These are phyloP conservation scores for Apophysomyces variabilis DNA, from an alignment of 371 early-diverging fungal genomes.

Conservation along the genomic window DNA sequence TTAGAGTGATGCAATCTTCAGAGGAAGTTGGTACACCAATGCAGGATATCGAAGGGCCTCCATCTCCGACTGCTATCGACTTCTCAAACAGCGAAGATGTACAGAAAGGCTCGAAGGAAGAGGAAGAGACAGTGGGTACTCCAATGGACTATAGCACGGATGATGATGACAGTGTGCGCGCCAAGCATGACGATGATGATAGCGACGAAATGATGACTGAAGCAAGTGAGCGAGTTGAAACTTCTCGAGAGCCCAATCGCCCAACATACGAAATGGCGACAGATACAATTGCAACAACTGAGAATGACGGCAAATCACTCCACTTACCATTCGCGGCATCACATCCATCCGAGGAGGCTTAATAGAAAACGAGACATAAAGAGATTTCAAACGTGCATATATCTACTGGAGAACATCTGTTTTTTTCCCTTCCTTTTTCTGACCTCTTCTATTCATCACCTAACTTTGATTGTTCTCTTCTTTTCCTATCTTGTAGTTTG, in stretches of 20 bases:
- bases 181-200: conserved; percentile 23
- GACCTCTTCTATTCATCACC: not conserved
- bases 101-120: conserved; percentile 12
- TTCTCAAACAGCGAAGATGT: not conserved
- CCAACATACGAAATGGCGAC: not conserved
- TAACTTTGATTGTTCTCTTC: conserved; percentile 6
- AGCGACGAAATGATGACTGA: conserved; percentile 31
- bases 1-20: conserved; percentile 11
- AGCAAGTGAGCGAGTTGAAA: conserved; percentile 6
- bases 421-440: not conserved
- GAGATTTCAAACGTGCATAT: conserved; percentile 2
- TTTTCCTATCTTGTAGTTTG: conserved; percentile 7
- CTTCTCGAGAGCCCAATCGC: not conserved
- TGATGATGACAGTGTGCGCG: conserved; percentile 10
- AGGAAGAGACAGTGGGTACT: conserved; percentile 26
- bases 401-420: conserved; percentile 1
- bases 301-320: not conserved
- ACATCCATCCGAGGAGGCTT: not conserved
- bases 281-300: not conserved
- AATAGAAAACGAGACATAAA: conserved; percentile 6
- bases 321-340: not conserved
- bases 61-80: conserved; percentile 6
- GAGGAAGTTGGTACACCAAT: conserved; percentile 24
- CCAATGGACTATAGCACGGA: conserved; percentile 31
- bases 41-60: conserved; percentile 24